Evolutionary conservation across 78 protist genomes (phyloP), one percentile per base, ranked within the genome.

Genomic region (Polysphondylium violaceum): DNA sequence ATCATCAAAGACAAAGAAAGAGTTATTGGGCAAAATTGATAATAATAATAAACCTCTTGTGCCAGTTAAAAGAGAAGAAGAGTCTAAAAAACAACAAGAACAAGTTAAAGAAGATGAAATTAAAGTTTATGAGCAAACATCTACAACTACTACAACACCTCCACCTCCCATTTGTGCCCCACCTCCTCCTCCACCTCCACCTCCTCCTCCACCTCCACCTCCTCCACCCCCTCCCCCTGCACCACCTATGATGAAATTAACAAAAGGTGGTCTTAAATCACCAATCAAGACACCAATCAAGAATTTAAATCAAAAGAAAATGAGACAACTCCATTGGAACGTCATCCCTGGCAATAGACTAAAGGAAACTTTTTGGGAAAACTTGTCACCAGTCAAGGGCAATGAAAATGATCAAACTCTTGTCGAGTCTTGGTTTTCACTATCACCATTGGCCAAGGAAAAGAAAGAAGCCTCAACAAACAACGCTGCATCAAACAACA

Each of bases 271-370:
- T 29, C 27, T 44, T 21, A 31, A 8, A 23, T 50, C 40, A 72
- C 63, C 63, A 72, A n/a, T n/a, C n/a, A 72, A 36, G 51, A 72
- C 19, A 44, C 44, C 44, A 33, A n/a, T 19, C 0, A 16, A 35
- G 19, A 76, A 44, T 63, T 2, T 63, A 56, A 36, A 25, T 14
- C 78, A 83, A 71, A 83, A 83, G 43, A 83, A 83, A 64, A 83
- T 83, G 91, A 67, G 91, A 71, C 91, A 83, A 44, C 60, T 83
- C 1, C 91, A 83, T 71, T 83, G 91, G 91, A 83, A 60, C 59
- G 91, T 61, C 25, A 69, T 83, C 69, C 91, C 91, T 69, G 69
- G 51, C 27, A 79, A 83, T 17, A 83, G 69, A 74, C 41, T 83
- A 58, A 69, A 67, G 41, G 79, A 83, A 63, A 40, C 91, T 25